Evolutionary conservation across 306 rosid species (phyloP), one percentile per base, ranked within the genome.

Genomic region (Hippophae tibetana): DNA sequence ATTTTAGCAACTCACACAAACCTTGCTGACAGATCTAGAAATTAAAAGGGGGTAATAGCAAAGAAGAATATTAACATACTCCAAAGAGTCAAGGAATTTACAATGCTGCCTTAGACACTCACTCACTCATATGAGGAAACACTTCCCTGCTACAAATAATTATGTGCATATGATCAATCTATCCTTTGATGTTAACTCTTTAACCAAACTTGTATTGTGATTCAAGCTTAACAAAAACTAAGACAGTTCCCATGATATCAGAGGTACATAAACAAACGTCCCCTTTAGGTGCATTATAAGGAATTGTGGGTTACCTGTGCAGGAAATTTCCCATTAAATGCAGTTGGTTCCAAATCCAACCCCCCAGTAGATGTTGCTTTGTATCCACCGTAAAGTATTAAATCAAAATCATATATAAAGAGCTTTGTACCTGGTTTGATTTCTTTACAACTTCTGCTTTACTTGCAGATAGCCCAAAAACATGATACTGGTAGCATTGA

Each of bases 241-340:
- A 18, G 23, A 18, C 23, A 18, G 23, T 18, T 18, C 23, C 23
- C 23, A 18, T 18, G 23, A 18, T 18, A 18, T 18, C 23, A 18
- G 23, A 18, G 23, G 23, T 18, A 18, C 23, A 18, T 1, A 18
- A 18, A 18, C 23, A 18, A 18, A 18, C 1, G 23, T 18, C 23
- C 23, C 23, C 23, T 18, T 18, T 18, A 12, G 52, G 13, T 48
- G 52, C 7, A 2, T 48, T 18, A 47, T 14, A 45, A 12, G 31
- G 7, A 3, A 41, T 60, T 13, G 63, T 11, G n/a, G 49, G 23
- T 74, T 69, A 86, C 95, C 95, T 83, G 95, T 64, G 90, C 88
- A 18, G 85, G 95, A 68, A 81, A 86, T 71, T 76, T 77, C 55
- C 81, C 79, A 54, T 83, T 62, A 69, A 86, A 83, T 26, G 95